Evolutionary conservation across 2,329 filamentous ascomycete genomes (phyloP).

Genomic region (Phialemonium atrogriseum): DNA sequence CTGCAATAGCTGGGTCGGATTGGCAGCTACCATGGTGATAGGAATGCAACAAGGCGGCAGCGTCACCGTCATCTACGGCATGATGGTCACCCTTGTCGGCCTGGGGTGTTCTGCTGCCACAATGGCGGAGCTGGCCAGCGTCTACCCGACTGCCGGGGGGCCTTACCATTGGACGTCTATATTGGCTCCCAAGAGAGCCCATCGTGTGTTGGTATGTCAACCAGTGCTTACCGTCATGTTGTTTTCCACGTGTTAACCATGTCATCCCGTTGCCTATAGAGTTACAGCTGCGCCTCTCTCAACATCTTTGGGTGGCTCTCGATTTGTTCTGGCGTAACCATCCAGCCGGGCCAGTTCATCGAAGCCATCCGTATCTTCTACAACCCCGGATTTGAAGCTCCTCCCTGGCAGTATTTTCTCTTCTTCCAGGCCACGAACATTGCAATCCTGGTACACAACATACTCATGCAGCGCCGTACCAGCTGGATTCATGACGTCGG

Average conservation of each 20-base stretch:
- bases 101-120: no score
- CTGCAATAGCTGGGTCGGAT: conserved; percentile 36
- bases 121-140: conserved; percentile 51
- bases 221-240: conserved; percentile 35
- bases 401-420: no score
- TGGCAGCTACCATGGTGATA: conserved; percentile 34
- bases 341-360: conserved; percentile 33
- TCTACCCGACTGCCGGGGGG: conserved; percentile 52
- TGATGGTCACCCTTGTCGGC: no score
- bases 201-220: no score
- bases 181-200: conserved; percentile 41
- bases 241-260: conserved; percentile 35
- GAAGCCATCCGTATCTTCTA: no score
- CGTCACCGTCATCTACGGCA: conserved; percentile 45
- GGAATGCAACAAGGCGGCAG: conserved; percentile 52
- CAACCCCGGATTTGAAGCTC: no score
- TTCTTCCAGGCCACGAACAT: no score
- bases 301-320: not conserved
- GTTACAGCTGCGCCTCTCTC: not conserved
- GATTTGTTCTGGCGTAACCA: conserved; percentile 23
- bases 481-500: no score
- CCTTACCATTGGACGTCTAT: conserved; percentile 56
- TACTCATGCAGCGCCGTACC: no score
- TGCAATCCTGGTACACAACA: no score
- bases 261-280: not conserved